Evolutionary conservation across 768 basidiomycete species (phyloP).

Genomic region (Serpula lacrymans): DNA sequence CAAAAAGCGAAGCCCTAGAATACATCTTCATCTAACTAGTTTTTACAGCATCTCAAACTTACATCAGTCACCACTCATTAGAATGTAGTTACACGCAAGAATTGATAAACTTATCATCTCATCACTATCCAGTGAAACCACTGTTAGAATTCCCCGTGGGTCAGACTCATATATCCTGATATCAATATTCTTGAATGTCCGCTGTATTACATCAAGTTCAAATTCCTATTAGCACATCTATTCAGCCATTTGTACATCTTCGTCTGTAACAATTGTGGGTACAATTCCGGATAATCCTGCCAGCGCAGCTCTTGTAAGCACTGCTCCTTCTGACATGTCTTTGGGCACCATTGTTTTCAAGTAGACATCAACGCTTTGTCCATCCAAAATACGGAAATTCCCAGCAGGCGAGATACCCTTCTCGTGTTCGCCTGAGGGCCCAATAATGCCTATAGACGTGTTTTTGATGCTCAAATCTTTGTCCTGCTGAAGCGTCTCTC

Average conservation of each 20-base stretch:
- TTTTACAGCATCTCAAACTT: conserved; percentile 8
- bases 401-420: conserved; percentile 48
- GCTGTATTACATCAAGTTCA: neutral
- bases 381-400: conserved; percentile 86
- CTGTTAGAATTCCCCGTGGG: no score
- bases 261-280: conserved; percentile 45
- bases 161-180: no score
- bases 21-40: conserved; percentile 9
- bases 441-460: conserved; percentile 93
- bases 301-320: conserved; percentile 37
- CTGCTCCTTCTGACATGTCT: conserved; percentile 40
- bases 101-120: no score
- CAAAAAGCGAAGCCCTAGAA: conserved; percentile 9
- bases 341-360: conserved; percentile 78
- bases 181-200: conserved; percentile 4
- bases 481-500: conserved; percentile 97
- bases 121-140: no score
- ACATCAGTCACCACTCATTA: conserved; percentile 21
- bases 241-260: conserved; percentile 86
- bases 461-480: conserved; percentile 92
- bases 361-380: conserved; percentile 69
- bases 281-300: no score
- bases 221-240: conserved; percentile 31
- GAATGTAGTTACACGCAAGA: no score
- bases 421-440: conserved; percentile 63